Conservation (phyloP, 1,284 basidiomycete genomes). For the Pseudozyma hubeiensis region DNA sequence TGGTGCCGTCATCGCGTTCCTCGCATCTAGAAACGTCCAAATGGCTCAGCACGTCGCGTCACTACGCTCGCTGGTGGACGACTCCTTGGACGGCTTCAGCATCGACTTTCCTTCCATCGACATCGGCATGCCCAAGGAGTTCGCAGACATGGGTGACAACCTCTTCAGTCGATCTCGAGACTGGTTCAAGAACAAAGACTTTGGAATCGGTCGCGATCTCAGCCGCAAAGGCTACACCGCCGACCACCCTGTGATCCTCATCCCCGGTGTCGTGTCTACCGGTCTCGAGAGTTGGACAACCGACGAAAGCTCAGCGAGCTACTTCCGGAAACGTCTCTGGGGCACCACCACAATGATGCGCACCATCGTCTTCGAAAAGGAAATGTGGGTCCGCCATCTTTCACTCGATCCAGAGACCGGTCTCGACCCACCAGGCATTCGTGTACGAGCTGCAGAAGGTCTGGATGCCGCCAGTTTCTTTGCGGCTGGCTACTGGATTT, state of each 20-base stretch:
- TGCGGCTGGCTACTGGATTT: conserved; percentile 89
- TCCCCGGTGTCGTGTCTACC: conserved; percentile 66
- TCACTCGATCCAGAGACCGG: conserved; percentile 89
- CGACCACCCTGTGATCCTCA: conserved; percentile 64
- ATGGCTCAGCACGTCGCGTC: conserved; percentile 54
- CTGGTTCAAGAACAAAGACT: conserved; percentile 66
- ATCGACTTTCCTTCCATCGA: conserved; percentile 56
- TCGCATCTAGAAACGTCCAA: conserved; percentile 43
- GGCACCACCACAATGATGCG: conserved; percentile 78
- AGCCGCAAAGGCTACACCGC: conserved; percentile 50
- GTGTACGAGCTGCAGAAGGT: conserved; percentile 89
- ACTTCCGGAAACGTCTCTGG: conserved; percentile 67
- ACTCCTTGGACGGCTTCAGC: conserved; percentile 53
- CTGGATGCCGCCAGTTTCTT: conserved; percentile 83
- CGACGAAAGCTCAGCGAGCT: conserved; percentile 43
- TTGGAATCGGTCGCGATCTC: conserved; percentile 58
- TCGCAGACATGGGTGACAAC: conserved; percentile 61
- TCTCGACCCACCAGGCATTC: conserved; percentile 87
- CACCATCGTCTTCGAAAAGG: conserved; percentile 85
- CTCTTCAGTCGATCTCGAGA: conserved; percentile 56
- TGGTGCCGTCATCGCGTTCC: conserved; percentile 54
- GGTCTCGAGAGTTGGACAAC: conserved; percentile 68
- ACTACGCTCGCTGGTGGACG: conserved; percentile 56
- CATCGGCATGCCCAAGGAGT: conserved; percentile 61
- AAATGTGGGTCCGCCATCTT: conserved; percentile 88